Conservation (phyloP, 2,329 filamentous ascomycete species). For the Nothopassalora personata region DNA sequence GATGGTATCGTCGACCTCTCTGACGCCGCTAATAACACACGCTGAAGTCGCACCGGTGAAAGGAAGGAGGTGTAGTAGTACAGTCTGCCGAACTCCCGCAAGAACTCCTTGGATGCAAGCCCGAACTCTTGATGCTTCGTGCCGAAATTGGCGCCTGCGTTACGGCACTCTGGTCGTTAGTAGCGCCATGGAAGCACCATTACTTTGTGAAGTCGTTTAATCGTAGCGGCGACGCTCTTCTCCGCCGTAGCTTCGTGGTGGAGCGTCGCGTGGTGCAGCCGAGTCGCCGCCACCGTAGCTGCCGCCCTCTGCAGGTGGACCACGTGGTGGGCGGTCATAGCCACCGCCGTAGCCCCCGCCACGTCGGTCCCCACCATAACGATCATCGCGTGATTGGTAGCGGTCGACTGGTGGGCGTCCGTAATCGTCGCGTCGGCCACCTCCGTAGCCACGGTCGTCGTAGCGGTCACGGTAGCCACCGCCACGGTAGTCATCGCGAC, state of each 20-base stretch:
- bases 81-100: conserved; percentile 22
- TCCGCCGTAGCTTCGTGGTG: conserved; percentile 28
- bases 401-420: conserved; percentile 43
- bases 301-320: conserved; percentile 23
- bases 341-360: conserved; percentile 21
- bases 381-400: conserved; percentile 35
- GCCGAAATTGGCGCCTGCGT: conserved; percentile 8
- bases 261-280: conserved; percentile 28
- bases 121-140: conserved; percentile 16
- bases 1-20: conserved; percentile 16
- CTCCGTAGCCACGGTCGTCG: conserved; percentile 55
- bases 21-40: conserved; percentile 31
- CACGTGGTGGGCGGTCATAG: conserved; percentile 31
- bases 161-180: conserved; percentile 24
- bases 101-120: conserved; percentile 24
- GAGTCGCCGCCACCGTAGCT: conserved; percentile 28
- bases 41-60: conserved; percentile 31
- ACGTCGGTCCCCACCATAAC: conserved; percentile 19
- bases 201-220: conserved; percentile 21
- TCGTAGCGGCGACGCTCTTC: conserved; percentile 33
- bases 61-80: conserved; percentile 29
- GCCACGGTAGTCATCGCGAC: conserved; percentile 47
- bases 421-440: conserved; percentile 51
- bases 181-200: conserved; percentile 16
- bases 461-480: conserved; percentile 51